These are phyloP conservation scores for Scleromitrula shiraiana DNA, from an alignment of 2,329 filamentous ascomycete species.

Conservation along the genomic window DNA sequence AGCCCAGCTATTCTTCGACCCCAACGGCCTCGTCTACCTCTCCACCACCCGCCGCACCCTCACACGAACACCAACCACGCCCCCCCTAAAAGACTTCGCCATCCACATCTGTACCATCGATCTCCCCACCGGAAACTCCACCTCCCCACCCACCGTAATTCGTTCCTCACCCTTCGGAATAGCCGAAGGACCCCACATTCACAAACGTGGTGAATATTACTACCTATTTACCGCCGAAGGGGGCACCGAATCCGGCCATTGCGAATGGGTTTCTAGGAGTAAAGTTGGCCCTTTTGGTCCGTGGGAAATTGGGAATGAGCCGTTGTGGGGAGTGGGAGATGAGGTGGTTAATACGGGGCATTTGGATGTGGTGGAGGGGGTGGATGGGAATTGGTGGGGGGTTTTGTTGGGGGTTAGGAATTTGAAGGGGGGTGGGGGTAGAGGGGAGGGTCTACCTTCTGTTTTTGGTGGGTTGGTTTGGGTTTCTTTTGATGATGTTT, in stretches of 20 bases:
- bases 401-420: slow-evolving; percentile 38
- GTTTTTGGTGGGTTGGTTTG: slow-evolving; percentile 32
- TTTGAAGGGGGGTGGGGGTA: not conserved
- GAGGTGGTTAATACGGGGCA: slow-evolving; percentile 40
- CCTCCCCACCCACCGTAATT: slow-evolving; percentile 5
- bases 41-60: slow-evolving; percentile 3
- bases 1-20: slow-evolving; percentile 44
- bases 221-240: slow-evolving; percentile 48
- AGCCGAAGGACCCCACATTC: slow-evolving; percentile 50
- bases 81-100: not conserved
- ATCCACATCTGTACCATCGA: slow-evolving; percentile 35
- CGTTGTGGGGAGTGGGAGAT: not conserved
- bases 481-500: not conserved
- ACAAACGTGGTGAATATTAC: slow-evolving; percentile 42
- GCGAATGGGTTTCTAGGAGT: slow-evolving; percentile 3
- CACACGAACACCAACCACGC: not conserved
- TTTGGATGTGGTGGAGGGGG: slow-evolving; percentile 48
- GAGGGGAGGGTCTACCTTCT: slow-evolving; percentile 4
- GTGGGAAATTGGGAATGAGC: not conserved
- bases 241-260: slow-evolving; percentile 42
- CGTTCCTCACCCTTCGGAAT: slow-evolving; percentile 38
- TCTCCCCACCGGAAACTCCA: slow-evolving; percentile 37
- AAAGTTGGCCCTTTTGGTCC: not conserved
- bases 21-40: slow-evolving; percentile 43
- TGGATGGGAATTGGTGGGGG: slow-evolving; percentile 44